Evolutionary conservation across 2,329 filamentous ascomycete species (phyloP).

Genomic region (Penicillium sp.): DNA sequence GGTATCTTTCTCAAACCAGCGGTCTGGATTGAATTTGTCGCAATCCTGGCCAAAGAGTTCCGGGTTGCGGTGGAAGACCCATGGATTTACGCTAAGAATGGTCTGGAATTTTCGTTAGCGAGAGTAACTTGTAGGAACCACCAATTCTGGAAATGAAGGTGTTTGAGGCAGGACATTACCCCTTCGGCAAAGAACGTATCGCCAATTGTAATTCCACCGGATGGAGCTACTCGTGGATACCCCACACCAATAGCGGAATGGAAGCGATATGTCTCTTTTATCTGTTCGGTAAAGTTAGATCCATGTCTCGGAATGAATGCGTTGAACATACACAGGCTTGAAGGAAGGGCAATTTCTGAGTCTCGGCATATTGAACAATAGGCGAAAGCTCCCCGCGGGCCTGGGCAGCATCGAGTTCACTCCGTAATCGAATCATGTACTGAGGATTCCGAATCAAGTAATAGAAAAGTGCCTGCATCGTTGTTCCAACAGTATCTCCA

Average conservation of each 20-base stretch:
- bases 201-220: slow-evolving; percentile 33
- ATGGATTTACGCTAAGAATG: slow-evolving; percentile 36
- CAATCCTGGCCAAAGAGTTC: slow-evolving; percentile 24
- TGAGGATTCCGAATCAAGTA: slow-evolving; percentile 31
- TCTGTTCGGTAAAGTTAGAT: slow-evolving; percentile 8
- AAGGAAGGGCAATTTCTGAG: slow-evolving; percentile 34
- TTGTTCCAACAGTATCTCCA: slow-evolving; percentile 39
- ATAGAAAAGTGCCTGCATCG: slow-evolving; percentile 40
- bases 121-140: neutral
- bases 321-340: slow-evolving; percentile 33
- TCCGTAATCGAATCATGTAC: slow-evolving; percentile 11
- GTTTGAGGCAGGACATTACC: slow-evolving; percentile 6
- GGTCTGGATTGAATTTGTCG: slow-evolving; percentile 24
- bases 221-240: slow-evolving; percentile 30
- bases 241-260: slow-evolving; percentile 33
- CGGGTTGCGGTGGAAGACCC: slow-evolving; percentile 24
- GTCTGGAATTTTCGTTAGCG: neutral
- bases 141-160: neutral
- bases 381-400: slow-evolving; percentile 19
- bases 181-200: slow-evolving; percentile 30
- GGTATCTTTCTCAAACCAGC: slow-evolving; percentile 16
- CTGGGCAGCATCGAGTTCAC: slow-evolving; percentile 26
- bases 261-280: slow-evolving; percentile 41
- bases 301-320: no score
- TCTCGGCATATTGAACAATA: slow-evolving; percentile 27